Evolutionary conservation across 352 stramenopile genomes (phyloP), one percentile per base, ranked within the genome.

Genomic region (Pythium oligandrum): DNA sequence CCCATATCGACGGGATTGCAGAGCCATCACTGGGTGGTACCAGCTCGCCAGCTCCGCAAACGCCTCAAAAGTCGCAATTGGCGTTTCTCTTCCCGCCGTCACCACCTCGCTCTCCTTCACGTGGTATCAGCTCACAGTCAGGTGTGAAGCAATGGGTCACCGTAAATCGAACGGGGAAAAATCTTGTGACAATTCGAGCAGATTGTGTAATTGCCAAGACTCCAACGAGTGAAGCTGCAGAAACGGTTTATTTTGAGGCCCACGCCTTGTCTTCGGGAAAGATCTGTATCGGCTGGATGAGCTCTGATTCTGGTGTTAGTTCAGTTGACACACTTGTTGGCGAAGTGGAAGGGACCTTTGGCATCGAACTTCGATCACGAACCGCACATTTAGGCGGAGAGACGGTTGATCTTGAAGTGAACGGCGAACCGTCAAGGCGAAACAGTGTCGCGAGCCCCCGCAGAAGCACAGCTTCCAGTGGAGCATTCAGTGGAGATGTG

Each of bases 81-180:
- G 51, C 6, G 11, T 44, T 33, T 61, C 48, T 53, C 59, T 64
- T 64, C 2, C 73, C 58, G 6, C 61, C 65, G 17, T 68, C 64
- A 39, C 64, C 75, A 12, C 66, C 71, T 32, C 47, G 56, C 10
- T 81, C 73, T 7, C 48, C 48, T 40, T 6, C 64, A 1, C 55
- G 66, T 7, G 60, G 59, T 2, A 40, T 67, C 42, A 54, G 63
- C 17, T 38, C 83, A 8, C 69, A 70, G 44, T 47, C 51, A 1
- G 53, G 81, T 11, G 54, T 77, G 45, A 74, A 73, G 12, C 69
- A 73, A 53, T 89, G 75, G 75, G 46, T 81, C 10, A 87, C 74
- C 4, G 64, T 66, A 4, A 89, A 89, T 46, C 71, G 75, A 8
- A 79, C 59, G 3, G 71, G 52, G 11, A 66, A 64, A 42, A 67